Conservation (phyloP, 169 alveolate species). For the Eimeria maxima region DNA sequence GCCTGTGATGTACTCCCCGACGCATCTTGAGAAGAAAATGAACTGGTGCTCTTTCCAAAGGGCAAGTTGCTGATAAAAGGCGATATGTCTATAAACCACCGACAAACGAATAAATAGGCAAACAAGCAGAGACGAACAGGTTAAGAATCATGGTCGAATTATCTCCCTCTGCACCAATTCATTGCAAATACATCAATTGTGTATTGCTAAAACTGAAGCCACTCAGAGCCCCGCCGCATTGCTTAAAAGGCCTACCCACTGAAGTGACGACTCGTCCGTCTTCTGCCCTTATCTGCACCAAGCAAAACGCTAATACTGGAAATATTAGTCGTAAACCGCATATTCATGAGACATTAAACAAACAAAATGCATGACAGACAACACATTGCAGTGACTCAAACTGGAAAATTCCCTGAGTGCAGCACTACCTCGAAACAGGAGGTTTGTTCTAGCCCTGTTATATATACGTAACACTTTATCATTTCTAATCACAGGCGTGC, state of each 20-base stretch:
- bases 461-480: not conserved
- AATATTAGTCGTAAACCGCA: not conserved
- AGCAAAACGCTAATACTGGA: not conserved
- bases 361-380: not conserved
- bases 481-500: not conserved
- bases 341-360: not conserved
- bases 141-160: not conserved
- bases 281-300: conserved; percentile 78
- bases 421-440: not conserved
- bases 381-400: not conserved
- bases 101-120: not conserved
- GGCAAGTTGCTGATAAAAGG: conserved; percentile 89
- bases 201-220: no score
- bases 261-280: conserved; percentile 79
- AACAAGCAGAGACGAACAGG: not conserved
- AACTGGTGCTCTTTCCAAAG: conserved; percentile 84
- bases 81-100: conserved; percentile 85
- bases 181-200: not conserved
- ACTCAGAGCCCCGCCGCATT: no score
- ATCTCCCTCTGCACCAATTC: not conserved
- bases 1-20: conserved; percentile 92
- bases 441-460: not conserved
- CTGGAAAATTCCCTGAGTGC: not conserved
- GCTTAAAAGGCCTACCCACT: conserved; percentile 28
- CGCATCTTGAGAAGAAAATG: conserved; percentile 86